These are phyloP conservation scores for Nepenthes alata DNA, from an alignment of 179 eudicot species.

Conservation along the genomic window DNA sequence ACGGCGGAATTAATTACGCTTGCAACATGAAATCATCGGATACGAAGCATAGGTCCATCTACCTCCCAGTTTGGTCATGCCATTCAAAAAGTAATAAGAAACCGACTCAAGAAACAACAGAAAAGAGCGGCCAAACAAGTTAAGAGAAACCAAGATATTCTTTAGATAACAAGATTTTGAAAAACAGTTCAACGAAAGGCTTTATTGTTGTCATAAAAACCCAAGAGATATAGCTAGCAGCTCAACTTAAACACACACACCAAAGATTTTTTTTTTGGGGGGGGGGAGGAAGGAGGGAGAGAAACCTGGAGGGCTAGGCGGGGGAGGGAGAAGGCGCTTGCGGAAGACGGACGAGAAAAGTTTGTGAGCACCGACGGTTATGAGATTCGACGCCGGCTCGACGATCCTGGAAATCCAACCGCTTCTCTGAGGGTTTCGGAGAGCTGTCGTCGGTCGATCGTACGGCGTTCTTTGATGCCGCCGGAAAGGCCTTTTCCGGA, in stretches of 20 bases:
- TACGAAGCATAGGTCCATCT: no score
- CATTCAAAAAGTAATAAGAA: no score
- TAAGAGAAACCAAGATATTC: no score
- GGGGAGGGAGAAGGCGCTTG: conserved; percentile 55
- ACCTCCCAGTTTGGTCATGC: no score
- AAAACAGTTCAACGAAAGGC: no score
- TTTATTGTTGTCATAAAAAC: no score
- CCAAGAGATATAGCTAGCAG: neutral
- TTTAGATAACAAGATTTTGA: no score
- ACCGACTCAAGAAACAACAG: no score
- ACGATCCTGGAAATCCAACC: conserved; percentile 65
- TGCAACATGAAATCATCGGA: no score
- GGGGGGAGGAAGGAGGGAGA: neutral
- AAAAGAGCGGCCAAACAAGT: no score
- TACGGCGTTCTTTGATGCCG: conserved; percentile 44
- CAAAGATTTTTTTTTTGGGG: neutral
- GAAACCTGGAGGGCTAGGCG: conserved; percentile 40
- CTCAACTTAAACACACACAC: neutral
- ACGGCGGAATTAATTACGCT: no score
- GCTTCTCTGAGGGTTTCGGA: conserved; percentile 24
- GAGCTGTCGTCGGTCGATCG: conserved; percentile 49
- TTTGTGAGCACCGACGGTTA: conserved; percentile 50
- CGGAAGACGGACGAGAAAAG: conserved; percentile 57
- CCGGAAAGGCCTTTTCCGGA: conserved; percentile 27
- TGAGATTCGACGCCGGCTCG: conserved; percentile 76